These are phyloP conservation scores for Trichoderma virens DNA, from an alignment of 495 filamentous ascomycete genomes.

Conservation along the genomic window DNA sequence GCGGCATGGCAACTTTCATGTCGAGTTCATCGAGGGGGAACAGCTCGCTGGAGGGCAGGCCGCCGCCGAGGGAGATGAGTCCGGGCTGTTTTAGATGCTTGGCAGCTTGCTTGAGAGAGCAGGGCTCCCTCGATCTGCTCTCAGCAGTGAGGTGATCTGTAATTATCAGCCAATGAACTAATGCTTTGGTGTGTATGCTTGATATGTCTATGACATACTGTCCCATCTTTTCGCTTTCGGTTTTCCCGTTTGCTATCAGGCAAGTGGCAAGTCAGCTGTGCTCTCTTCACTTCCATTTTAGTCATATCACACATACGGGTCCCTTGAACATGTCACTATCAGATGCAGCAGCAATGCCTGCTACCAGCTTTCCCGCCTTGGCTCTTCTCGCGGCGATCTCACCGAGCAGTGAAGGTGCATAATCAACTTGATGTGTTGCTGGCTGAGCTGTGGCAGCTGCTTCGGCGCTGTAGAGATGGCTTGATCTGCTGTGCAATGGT, in stretches of 20 bases:
- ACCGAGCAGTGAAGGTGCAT: conserved; percentile 30
- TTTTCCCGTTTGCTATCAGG: conserved; percentile 47
- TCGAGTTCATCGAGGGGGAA: conserved; percentile 56
- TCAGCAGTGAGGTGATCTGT: conserved; percentile 50
- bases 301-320: conserved; percentile 37
- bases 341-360: conserved; percentile 67
- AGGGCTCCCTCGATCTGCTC: conserved; percentile 46
- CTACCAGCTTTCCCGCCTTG: conserved; percentile 58
- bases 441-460: conserved; percentile 6
- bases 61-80: conserved; percentile 83
- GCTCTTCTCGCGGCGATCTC: conserved; percentile 60
- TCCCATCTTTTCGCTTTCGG: conserved; percentile 80
- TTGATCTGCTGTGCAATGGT: not conserved
- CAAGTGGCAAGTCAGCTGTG: not conserved
- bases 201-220: conserved; percentile 46
- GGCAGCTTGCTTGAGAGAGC: conserved; percentile 72
- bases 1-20: conserved; percentile 33
- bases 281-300: not conserved
- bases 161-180: not conserved
- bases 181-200: too few relatives aligned
- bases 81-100: conserved; percentile 60
- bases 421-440: not conserved
- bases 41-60: conserved; percentile 78
- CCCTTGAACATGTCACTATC: conserved; percentile 83
- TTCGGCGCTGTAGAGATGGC: conserved; percentile 7